These are phyloP conservation scores for Eucalyptus cladocalyx DNA, from an alignment of 345 rosid species.

Conservation along the genomic window DNA sequence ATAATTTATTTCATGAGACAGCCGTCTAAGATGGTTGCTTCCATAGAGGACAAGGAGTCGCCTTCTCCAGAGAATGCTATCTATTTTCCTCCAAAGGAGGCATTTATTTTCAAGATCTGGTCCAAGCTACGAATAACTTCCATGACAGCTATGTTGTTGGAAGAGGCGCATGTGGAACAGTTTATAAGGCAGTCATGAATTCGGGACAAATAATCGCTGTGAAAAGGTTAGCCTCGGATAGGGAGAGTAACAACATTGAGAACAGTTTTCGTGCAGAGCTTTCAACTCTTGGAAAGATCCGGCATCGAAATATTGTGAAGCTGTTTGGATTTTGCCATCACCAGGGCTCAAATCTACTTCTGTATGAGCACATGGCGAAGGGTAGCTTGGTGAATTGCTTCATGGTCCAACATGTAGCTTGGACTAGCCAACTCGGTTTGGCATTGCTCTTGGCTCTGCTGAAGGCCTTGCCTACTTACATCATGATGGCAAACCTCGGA, in stretches of 20 bases:
- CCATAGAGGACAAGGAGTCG: conserved; percentile 32
- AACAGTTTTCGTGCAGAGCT: conserved; percentile 91
- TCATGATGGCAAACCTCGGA: conserved; percentile 89
- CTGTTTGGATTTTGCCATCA: conserved; percentile 86
- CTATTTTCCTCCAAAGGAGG: conserved; percentile 75
- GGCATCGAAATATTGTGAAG: conserved; percentile 94
- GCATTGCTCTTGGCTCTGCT: conserved; percentile 88
- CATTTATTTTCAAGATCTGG: conserved; percentile 72
- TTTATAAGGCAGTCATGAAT: conserved; percentile 72
- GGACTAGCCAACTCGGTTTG: conserved; percentile 79
- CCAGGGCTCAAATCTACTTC: conserved; percentile 72
- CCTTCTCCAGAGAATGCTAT: conserved; percentile 41
- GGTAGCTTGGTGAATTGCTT: conserved; percentile 85
- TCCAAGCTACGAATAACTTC: conserved; percentile 70
- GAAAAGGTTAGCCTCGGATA: conserved; percentile 63
- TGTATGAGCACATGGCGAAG: conserved; percentile 74
- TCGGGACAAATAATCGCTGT: conserved; percentile 69
- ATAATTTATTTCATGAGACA: conserved; percentile 50
- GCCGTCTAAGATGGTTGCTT: conserved; percentile 25
- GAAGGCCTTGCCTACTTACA: conserved; percentile 95
- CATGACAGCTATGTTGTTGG: conserved; percentile 77
- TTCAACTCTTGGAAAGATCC: conserved; percentile 74
- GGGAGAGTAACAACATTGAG: conserved; percentile 75
- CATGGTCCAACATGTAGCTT: conserved; percentile 48
- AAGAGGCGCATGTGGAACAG: conserved; percentile 92